A percentile compares a stretch with the other conserved stretches of the same genome.
Conservation (phyloP, 129 eudicot species). For the Artemisia argyi region DNA sequence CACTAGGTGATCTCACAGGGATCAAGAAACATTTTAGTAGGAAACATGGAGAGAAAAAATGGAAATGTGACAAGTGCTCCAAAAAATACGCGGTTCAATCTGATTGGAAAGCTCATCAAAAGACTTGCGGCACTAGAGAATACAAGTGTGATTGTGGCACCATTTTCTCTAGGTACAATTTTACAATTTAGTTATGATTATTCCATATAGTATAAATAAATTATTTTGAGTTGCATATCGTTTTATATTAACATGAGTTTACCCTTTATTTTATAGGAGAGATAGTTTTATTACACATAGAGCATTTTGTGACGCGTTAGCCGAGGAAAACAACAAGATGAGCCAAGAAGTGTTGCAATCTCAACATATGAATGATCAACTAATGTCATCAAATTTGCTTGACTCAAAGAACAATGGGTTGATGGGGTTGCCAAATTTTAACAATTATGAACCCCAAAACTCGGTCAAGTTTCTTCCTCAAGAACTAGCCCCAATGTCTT, state of each 20-base stretch:
- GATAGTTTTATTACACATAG: slow-evolving; percentile 87
- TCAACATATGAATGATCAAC: slow-evolving; percentile 49
- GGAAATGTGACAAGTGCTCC: slow-evolving; percentile 87
- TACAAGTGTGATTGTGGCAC: slow-evolving; percentile 88
- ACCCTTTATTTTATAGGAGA: slow-evolving; percentile 42
- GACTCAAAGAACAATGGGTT: slow-evolving; percentile 30
- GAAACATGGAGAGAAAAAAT: slow-evolving; percentile 87
- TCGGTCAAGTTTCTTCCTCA: slow-evolving; percentile 45
- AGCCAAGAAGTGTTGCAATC: slow-evolving; percentile 47
- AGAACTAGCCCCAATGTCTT: slow-evolving; percentile 52
- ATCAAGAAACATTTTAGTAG: slow-evolving; percentile 82
- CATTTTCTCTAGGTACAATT: slow-evolving; percentile 73
- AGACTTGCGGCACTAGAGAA: slow-evolving; percentile 90
- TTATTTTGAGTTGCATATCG: background rate
- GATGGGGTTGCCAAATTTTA: slow-evolving; percentile 60
- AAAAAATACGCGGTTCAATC: slow-evolving; percentile 85
- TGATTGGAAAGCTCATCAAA: slow-evolving; percentile 89
- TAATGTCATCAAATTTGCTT: background rate
- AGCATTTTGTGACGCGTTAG: slow-evolving; percentile 79
- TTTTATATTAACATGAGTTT: too few relatives aligned
- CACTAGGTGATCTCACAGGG: slow-evolving; percentile 78
- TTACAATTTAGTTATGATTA: background rate
- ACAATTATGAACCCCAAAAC: slow-evolving; percentile 40
- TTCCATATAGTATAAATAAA: background rate
- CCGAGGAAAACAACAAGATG: slow-evolving; percentile 76